Conservation (phyloP, 139 green algal genomes). For the Tetradesmus lagerheimii region DNA sequence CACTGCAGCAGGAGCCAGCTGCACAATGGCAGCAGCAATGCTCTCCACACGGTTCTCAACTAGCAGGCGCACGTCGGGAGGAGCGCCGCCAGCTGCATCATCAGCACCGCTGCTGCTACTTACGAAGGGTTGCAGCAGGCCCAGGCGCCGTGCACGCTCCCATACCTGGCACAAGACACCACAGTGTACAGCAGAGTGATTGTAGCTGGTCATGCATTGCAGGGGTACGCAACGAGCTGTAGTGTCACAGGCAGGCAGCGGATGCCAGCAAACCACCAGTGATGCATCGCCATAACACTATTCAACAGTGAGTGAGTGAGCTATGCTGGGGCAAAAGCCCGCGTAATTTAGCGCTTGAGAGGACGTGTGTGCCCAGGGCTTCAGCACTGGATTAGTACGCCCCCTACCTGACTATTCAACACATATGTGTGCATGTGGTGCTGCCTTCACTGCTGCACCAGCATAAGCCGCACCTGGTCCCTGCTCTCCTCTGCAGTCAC, state of each 20-base stretch:
- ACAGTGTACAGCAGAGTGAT: too few species aligned
- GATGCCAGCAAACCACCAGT: too few species aligned
- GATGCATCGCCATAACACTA: too few species aligned
- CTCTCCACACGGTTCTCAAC: slow-evolving; percentile 41
- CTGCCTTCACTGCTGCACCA: not conserved
- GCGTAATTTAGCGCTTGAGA: too few species aligned
- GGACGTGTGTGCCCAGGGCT: too few species aligned
- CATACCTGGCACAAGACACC: slow-evolving; percentile 68
- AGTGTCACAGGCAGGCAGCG: not conserved
- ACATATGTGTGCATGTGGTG: not conserved
- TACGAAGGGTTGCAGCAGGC: slow-evolving; percentile 43
- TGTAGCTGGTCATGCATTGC: too few species aligned
- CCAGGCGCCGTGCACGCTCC: slow-evolving; percentile 78
- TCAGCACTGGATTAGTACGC: too few species aligned
- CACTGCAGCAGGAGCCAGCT: slow-evolving; percentile 75
- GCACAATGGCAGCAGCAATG: slow-evolving; percentile 10
- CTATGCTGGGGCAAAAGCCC: too few species aligned
- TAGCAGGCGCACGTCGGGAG: slow-evolving; percentile 45
- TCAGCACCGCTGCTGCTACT: not conserved
- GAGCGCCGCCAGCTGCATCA: not conserved
- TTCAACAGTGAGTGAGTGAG: too few species aligned
- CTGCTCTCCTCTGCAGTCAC: slow-evolving; percentile 83
- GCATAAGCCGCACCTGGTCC: slow-evolving; percentile 63
- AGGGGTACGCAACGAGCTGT: too few species aligned
- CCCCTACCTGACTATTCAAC: not conserved